Evolutionary conservation across 1,139 yeast species (phyloP).

Genomic region (Debaryomyces subglobosus): DNA sequence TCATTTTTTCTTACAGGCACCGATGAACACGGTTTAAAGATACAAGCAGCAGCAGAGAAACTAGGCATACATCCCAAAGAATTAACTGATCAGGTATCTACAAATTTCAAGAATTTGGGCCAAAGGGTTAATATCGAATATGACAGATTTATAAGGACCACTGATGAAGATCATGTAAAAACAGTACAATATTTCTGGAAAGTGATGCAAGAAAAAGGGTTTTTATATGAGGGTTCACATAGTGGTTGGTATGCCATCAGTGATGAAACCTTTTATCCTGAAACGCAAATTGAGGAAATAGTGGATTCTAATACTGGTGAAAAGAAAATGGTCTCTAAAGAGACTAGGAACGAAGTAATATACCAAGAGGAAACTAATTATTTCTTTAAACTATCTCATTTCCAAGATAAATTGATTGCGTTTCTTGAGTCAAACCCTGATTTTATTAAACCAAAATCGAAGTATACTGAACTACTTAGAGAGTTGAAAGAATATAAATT

Average conservation of each 20-base stretch:
- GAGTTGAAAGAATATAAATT: constrained; percentile 56
- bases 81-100: constrained; percentile 73
- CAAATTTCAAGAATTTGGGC: constrained; percentile 67
- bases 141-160: constrained; percentile 86
- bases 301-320: constrained; percentile 39
- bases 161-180: constrained; percentile 73
- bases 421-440: constrained; percentile 50
- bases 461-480: constrained; percentile 55
- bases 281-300: constrained; percentile 62
- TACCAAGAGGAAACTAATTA: constrained; percentile 83
- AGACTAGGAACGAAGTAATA: constrained; percentile 74
- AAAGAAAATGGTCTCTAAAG: constrained; percentile 57
- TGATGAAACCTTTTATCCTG: constrained; percentile 94
- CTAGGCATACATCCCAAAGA: constrained; percentile 55
- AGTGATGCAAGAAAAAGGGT: constrained; percentile 57
- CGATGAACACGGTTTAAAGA: constrained; percentile 95
- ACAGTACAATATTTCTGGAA: constrained; percentile 77
- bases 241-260: constrained; percentile 94
- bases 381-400: constrained; percentile 72
- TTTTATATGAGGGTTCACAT: constrained; percentile 80
- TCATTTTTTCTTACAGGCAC: constrained; percentile 85
- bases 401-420: constrained; percentile 57
- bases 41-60: constrained; percentile 68
- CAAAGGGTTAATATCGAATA: constrained; percentile 55
- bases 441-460: constrained; percentile 67